Evolutionary conservation across 2,329 filamentous ascomycete genomes (phyloP).

Genomic region (Talaromyces amestolkiae): DNA sequence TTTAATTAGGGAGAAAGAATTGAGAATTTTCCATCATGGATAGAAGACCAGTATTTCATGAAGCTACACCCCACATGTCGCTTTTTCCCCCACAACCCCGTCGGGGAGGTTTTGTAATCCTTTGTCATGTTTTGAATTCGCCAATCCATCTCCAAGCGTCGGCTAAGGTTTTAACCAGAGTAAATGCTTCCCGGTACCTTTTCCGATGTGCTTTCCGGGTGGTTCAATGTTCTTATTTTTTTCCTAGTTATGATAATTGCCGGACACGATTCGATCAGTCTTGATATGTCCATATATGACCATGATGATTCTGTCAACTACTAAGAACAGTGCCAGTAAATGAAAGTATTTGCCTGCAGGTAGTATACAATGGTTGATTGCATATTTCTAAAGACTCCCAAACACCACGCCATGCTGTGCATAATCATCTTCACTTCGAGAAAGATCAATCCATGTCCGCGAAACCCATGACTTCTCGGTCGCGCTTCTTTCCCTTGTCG

Average conservation of each 20-base stretch:
- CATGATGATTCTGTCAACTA: neutral
- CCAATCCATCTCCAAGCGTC: neutral
- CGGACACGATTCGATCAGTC: neutral
- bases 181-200: neutral
- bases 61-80: neutral
- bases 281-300: neutral
- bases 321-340: neutral
- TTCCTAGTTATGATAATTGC: neutral
- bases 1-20: neutral
- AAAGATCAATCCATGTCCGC: conserved; percentile 40
- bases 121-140: neutral
- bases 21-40: neutral
- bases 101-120: conserved; percentile 8
- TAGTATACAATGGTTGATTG: neutral
- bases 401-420: conserved; percentile 16
- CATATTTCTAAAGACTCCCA: neutral
- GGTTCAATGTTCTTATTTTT: neutral
- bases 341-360: neutral
- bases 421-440: neutral
- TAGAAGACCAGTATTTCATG: neutral
- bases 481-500: conserved; percentile 44
- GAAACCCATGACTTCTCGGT: conserved; percentile 44
- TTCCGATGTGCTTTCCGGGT: neutral
- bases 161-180: neutral
- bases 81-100: neutral